Base-by-base conservation (phyloP, 2,329 filamentous ascomycete genomes). In the Penicillium fuscoglaucum region DNA sequence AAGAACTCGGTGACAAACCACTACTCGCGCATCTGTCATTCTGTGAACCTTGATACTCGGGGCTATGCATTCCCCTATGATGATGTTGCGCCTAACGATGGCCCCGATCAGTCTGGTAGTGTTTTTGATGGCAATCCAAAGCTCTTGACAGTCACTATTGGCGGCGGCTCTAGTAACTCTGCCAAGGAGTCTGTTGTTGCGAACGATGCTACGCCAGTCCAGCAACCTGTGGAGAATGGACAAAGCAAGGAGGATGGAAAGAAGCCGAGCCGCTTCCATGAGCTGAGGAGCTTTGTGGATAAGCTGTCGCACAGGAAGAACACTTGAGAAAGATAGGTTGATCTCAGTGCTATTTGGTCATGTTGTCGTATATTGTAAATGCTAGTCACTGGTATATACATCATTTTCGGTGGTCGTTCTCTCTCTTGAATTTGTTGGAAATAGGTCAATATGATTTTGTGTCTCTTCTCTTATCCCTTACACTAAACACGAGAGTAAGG, bases 1-100 rank as follows among this genome's bases (percentile, higher is more conserved):
- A 63, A 71, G 41, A 73, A 81, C 15, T 56, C 65, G 3, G 72
- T 83, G 48, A 88, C 86, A 43, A 90, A 90, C 72, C 87, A 90
- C 71, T 90, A 88, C 70, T 77, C 85, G 48, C 80, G 87, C 57
- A 82, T 90, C 62, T 83, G 87, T 59, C 87, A 90, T 72, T 81
- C 78, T 59, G 78, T 79, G 39, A 86, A 83, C 65, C 68, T 84
- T 37, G 84, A 86, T 68, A 78, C 83, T 9, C 79, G 80, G 49
- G 87, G 88, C 9, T 90, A 90, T 74, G 86, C 87, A 1, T 90
- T 90, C 65, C 86, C 87, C 0, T 90, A 90, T 68, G 88, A 90
- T 68, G 87, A 90, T 72, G 88, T 90, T 10, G 80, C 79, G 24
- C 78, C 84, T 4, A 74, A 73, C n/a, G 75, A 76, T 43, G 83